Base-by-base conservation (phyloP, 2,329 filamentous ascomycete species). In the Trichoderma oligosporum region DNA sequence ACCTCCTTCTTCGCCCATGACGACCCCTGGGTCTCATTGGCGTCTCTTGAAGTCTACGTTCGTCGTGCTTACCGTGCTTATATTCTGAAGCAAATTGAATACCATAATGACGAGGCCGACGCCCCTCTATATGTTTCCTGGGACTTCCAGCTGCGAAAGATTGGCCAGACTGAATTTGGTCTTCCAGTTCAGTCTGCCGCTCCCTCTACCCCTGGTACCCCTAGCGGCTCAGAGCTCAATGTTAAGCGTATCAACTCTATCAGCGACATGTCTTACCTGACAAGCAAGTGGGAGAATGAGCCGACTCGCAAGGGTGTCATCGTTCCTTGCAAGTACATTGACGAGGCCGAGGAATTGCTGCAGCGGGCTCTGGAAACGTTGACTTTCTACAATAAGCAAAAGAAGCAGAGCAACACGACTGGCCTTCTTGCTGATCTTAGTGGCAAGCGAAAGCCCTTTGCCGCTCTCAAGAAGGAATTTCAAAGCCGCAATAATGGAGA, bases 1-100 rank as follows among this genome's bases (percentile, higher is more conserved):
- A 89, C 93, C 7, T 86, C 91, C 58, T 99, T 99, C 84, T 99
- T 99, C 70, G 89, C 86, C 31, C 91, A 99, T 74, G 84, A 89
- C 39, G 94, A 99, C 69, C 87, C 91, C 11, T 97, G 91, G 90
- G 93, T 99, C 27, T 90, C 90, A 7, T 79, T 97, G 61, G 94
- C 94, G 59, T 91, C 94, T 46, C 83, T 99, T 4, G 94, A 99
- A 72, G 92, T 97, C 47, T 99, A 99, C 73, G 87, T 96, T 61
- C 92, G 94, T 67, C 90, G 94, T 62, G 92, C 94, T 12, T 99
- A 99, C 78, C 89, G 94, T 79, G 94, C 94, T 2, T 99, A 99
- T 76, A 86, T 89, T 60, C 79, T 99, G 51, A 92, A 95, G 81
- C 80, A 85, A 65, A 87, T 99, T 58, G 84, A 96, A 66, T 99